Conservation (phyloP, 129 eudicot genomes). For the Smallanthus sonchifolius region DNA sequence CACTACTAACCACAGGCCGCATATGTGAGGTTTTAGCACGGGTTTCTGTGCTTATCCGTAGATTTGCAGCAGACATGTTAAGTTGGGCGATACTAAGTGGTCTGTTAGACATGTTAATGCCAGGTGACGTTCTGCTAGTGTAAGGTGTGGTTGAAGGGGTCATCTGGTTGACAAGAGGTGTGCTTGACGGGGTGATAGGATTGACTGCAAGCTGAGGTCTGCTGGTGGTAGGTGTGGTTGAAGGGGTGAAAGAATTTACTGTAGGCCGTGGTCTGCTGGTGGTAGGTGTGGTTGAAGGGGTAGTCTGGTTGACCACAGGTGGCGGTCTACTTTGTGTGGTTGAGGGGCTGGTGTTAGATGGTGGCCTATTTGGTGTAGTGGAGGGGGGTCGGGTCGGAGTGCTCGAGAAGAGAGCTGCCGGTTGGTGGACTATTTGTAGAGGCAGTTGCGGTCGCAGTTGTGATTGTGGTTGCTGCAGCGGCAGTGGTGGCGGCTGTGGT, state of each 20-base stretch:
- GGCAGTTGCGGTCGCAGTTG: slow-evolving; percentile 23
- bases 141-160: neutral
- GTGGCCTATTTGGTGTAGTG: neutral
- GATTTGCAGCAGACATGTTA: slow-evolving; percentile 35
- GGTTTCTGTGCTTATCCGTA: slow-evolving; percentile 34
- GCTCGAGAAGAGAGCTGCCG: slow-evolving; percentile 48
- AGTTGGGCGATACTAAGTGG: slow-evolving; percentile 43
- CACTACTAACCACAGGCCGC: slow-evolving; percentile 33
- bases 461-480: neutral
- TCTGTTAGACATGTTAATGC: slow-evolving; percentile 7
- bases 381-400: slow-evolving; percentile 13
- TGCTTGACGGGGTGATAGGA: neutral
- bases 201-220: neutral
- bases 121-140: slow-evolving; percentile 5
- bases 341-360: neutral
- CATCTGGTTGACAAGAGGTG: neutral
- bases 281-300: slow-evolving; percentile 1
- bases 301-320: neutral
- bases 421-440: slow-evolving; percentile 46
- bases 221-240: neutral
- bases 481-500: neutral
- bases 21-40: slow-evolving; percentile 56
- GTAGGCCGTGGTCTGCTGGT: neutral
- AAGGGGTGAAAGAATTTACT: neutral
- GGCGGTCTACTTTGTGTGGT: neutral